These are phyloP conservation scores for Favolaschia claudopus DNA, from an alignment of 768 basidiomycete species.

Conservation along the genomic window DNA sequence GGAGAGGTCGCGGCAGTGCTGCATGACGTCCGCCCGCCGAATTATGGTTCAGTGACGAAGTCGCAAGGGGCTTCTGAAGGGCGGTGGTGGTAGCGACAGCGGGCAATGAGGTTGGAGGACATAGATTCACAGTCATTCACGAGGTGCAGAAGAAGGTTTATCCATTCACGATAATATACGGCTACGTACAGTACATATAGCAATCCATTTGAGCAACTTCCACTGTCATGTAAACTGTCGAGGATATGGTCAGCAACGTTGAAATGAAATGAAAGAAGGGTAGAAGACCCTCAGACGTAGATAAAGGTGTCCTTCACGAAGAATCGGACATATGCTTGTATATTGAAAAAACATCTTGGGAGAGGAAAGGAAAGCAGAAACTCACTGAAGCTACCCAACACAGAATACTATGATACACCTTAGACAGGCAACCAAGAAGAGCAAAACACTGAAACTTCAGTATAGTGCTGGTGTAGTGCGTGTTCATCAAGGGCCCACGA, in stretches of 20 bases:
- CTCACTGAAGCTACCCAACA: slow-evolving; percentile 5
- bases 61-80: no score
- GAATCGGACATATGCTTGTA: slow-evolving; percentile 83
- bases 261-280: neutral
- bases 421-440: slow-evolving; percentile 7
- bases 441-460: slow-evolving; percentile 37
- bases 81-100: no score
- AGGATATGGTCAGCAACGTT: slow-evolving; percentile 5
- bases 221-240: neutral
- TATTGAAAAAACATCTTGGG: slow-evolving; percentile 58
- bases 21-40: no score
- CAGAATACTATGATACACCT: neutral
- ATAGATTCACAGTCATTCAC: no score
- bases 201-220: neutral
- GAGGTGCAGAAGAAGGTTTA: no score
- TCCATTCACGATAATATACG: no score
- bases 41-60: no score
- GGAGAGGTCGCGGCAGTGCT: no score
- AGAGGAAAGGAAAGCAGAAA: slow-evolving; percentile 16
- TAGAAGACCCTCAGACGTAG: slow-evolving; percentile 52
- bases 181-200: neutral
- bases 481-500: slow-evolving; percentile 47
- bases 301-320: slow-evolving; percentile 61
- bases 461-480: slow-evolving; percentile 45
- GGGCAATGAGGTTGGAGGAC: no score